A percentile compares a stretch with the other conserved stretches of the same genome.
Conservation (phyloP, 148 eudicot genomes). For the Cornus controversa region DNA sequence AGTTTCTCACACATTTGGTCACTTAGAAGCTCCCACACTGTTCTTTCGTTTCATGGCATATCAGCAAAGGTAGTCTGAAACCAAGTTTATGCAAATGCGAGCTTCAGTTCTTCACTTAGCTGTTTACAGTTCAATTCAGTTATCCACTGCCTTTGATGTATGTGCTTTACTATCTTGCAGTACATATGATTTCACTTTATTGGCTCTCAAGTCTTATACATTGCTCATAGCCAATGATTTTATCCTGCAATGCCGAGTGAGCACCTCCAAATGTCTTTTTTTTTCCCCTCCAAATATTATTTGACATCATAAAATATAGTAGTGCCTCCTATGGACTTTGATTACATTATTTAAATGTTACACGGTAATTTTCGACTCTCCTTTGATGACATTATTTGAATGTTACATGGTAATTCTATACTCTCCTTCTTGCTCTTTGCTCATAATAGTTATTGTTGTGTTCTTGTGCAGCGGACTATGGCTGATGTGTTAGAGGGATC, state of each 20-base stretch:
- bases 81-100: neutral
- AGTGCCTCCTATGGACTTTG: neutral
- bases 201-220: neutral
- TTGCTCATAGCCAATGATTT: neutral
- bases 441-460: neutral
- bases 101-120: neutral
- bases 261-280: neutral
- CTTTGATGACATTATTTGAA: neutral
- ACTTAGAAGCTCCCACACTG: too few relatives aligned
- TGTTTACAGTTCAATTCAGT: neutral
- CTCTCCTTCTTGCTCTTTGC: slow-evolving; percentile 1
- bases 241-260: neutral
- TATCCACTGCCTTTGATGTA: neutral
- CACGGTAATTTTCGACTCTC: neutral
- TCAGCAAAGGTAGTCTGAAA: slow-evolving; percentile 1
- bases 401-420: neutral
- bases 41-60: too few relatives aligned
- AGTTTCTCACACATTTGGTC: too few relatives aligned
- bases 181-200: neutral
- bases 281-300: neutral
- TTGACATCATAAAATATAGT: neutral
- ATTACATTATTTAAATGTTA: neutral
- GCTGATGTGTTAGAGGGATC: slow-evolving; percentile 62
- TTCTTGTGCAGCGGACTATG: slow-evolving; percentile 52
- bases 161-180: neutral